A percentile compares a stretch with the other conserved stretches of the same genome.
phyloP scores from a whole-genome alignment of 1,284 basidiomycete species.

The Moniliophthora roreri region DNA sequence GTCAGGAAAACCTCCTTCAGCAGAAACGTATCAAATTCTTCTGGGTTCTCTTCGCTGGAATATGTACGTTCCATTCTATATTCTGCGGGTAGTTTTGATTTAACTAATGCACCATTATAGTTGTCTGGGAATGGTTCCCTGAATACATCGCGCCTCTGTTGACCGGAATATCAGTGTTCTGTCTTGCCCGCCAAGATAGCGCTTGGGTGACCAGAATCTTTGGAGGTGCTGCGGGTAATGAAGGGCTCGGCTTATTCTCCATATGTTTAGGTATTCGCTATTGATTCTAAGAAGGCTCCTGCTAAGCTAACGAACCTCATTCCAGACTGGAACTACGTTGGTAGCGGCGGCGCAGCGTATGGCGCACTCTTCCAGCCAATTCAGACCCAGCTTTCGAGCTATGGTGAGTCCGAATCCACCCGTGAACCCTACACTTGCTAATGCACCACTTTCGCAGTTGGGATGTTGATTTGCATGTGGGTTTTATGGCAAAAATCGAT shows the following conservation, averaged over 20 bases:
- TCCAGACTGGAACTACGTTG: conserved; percentile 57
- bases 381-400: conserved; percentile 36
- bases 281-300: neutral
- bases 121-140: conserved; percentile 47
- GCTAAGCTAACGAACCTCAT: neutral
- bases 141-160: conserved; percentile 38
- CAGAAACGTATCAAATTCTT: conserved; percentile 43
- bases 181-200: conserved; percentile 50
- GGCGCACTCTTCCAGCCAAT: conserved; percentile 46
- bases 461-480: conserved; percentile 41
- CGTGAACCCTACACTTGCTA: neutral
- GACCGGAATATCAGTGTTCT: conserved; percentile 59
- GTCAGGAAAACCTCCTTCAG: conserved; percentile 16
- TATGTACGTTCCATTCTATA: conserved; percentile 22
- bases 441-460: conserved; percentile 18
- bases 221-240: conserved; percentile 44
- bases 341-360: conserved; percentile 37
- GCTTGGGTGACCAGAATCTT: conserved; percentile 61
- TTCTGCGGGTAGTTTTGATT: neutral
- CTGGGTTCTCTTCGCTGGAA: conserved; percentile 42
- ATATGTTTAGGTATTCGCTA: conserved; percentile 33
- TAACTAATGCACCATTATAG: conserved; percentile 5
- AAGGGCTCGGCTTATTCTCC: conserved; percentile 35
- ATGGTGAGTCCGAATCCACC: neutral
- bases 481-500: conserved; percentile 13